Evolutionary conservation across 352 stramenopile species (phyloP).

Genomic region (Phytophthora colocasiae): DNA sequence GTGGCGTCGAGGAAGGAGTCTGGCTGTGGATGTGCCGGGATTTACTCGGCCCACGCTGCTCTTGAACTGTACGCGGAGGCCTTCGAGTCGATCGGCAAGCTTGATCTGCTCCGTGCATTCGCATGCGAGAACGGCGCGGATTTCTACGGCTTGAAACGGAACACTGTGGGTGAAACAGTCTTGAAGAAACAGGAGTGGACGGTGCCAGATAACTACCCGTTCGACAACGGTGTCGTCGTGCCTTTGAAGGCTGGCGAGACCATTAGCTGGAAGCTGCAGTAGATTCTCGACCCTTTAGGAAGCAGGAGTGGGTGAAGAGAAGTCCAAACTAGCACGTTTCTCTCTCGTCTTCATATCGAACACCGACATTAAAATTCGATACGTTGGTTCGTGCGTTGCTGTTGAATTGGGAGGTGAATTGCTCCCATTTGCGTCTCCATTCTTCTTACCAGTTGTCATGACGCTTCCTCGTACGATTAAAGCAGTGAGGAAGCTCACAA

Average conservation of each 20-base stretch:
- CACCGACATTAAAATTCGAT: constrained; percentile 65
- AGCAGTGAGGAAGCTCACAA: constrained; percentile 81
- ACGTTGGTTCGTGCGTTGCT: constrained; percentile 36
- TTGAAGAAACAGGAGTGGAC: constrained; percentile 92
- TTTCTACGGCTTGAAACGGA: constrained; percentile 97
- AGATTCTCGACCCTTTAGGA: constrained; percentile 18
- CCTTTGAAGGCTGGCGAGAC: constrained; percentile 94
- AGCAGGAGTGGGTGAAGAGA: constrained; percentile 31
- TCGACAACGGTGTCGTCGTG: constrained; percentile 89
- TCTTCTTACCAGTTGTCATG: constrained; percentile 66
- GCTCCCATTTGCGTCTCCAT: constrained; percentile 19
- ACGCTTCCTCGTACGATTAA: constrained; percentile 84
- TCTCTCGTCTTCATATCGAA: constrained; percentile 74
- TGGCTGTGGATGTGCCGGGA: constrained; percentile 93
- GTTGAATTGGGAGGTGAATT: constrained; percentile 8
- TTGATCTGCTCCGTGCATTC: constrained; percentile 97
- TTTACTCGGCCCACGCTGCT: constrained; percentile 97
- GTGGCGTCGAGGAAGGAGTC: constrained; percentile 92
- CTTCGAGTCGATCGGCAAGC: constrained; percentile 93
- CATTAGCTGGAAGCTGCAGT: constrained; percentile 89
- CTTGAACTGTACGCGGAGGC: constrained; percentile 98
- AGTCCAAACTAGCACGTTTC: constrained; percentile 52
- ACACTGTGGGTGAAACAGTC: constrained; percentile 80
- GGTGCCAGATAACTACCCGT: constrained; percentile 92
- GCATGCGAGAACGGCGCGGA: constrained; percentile 94